A percentile compares a stretch with the other conserved stretches of the same genome.
These are phyloP conservation scores for Cyberlindnera mycetangii DNA, from an alignment of 805 yeast genomes.

Conservation along the genomic window DNA sequence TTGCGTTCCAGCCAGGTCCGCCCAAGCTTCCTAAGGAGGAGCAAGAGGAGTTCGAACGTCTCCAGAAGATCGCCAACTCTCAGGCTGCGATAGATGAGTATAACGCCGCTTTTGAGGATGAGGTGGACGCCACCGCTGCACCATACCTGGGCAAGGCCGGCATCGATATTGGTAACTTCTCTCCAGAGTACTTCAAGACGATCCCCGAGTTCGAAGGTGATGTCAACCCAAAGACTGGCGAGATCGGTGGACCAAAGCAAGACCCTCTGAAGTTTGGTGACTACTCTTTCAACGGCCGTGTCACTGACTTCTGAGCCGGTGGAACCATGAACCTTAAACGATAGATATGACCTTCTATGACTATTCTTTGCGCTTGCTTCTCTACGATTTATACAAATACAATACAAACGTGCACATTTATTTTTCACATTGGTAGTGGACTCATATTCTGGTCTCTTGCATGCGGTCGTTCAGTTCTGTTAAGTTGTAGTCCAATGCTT, in stretches of 20 bases:
- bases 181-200: conserved; percentile 69
- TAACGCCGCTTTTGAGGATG: conserved; percentile 44
- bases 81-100: conserved; percentile 77
- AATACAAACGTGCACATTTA: not conserved
- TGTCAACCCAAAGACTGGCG: conserved; percentile 90
- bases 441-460: conserved; percentile 6
- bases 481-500: conserved; percentile 17
- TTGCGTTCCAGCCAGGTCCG: conserved; percentile 41
- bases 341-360: not conserved
- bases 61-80: conserved; percentile 76
- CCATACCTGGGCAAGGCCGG: conserved; percentile 45
- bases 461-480: conserved; percentile 23
- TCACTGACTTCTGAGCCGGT: conserved; percentile 72
- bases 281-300: conserved; percentile 94
- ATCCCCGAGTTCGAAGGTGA: conserved; percentile 97
- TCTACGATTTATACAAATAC: not conserved
- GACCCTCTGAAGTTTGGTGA: conserved; percentile 91
- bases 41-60: conserved; percentile 87
- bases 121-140: conserved; percentile 31
- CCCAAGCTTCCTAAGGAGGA: conserved; percentile 76
- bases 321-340: not conserved
- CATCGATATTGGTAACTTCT: conserved; percentile 62
- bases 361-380: no score
- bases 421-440: not conserved
- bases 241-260: conserved; percentile 95